phyloP scores from a whole-genome alignment of 345 rosid species.

The Citrus glauca region DNA sequence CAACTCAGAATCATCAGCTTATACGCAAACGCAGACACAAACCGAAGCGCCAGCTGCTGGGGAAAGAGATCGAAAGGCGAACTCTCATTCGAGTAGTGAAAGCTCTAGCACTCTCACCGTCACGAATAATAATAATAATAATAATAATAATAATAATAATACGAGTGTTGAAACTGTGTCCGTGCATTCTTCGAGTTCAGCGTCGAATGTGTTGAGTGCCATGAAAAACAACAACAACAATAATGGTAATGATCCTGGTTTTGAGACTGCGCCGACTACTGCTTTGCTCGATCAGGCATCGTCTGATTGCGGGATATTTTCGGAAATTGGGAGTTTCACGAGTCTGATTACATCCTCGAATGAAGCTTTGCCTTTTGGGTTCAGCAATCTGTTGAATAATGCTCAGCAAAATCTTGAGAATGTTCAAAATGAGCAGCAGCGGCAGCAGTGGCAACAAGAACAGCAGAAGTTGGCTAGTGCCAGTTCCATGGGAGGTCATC shows the following conservation, averaged over 20 bases:
- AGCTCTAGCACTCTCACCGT: constrained; percentile 67
- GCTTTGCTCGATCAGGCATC: constrained; percentile 50
- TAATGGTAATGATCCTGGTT: constrained; percentile 14
- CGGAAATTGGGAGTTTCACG: constrained; percentile 62
- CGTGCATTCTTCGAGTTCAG: constrained; percentile 39
- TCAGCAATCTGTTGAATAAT: constrained; percentile 27
- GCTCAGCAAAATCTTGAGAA: constrained; percentile 19
- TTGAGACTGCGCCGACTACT: constrained; percentile 29
- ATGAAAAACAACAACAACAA: neutral
- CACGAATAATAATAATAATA: constrained; percentile 8
- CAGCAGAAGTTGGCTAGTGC: constrained; percentile 19
- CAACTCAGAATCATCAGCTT: constrained; percentile 11
- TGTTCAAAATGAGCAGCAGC: constrained; percentile 29
- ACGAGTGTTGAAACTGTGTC: constrained; percentile 39
- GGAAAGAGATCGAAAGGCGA: constrained; percentile 25
- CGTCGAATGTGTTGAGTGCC: constrained; percentile 23
- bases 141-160: neutral
- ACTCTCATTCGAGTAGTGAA: constrained; percentile 66
- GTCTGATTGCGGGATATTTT: constrained; percentile 53
- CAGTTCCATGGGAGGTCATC: neutral
- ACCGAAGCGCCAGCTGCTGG: no score
- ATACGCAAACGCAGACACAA: neutral
- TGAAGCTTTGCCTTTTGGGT: constrained; percentile 50
- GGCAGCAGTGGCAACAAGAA: constrained; percentile 14
- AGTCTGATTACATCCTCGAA: constrained; percentile 40